phyloP scores from a whole-genome alignment of 257 asterid genomes.

The Striga asiatica region DNA sequence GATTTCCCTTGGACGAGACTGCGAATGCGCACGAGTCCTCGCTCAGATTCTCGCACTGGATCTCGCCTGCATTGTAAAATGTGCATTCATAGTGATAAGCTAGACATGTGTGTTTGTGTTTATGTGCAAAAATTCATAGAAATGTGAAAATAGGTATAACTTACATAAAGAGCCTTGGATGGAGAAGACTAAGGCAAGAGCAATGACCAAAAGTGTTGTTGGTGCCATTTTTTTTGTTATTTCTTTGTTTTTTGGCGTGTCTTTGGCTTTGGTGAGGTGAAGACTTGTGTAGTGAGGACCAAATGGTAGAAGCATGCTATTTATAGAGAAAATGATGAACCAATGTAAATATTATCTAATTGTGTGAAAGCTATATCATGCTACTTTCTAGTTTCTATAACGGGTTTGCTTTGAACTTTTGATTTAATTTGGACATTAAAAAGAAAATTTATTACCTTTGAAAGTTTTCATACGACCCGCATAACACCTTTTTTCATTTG shows the following conservation, averaged over 20 bases:
- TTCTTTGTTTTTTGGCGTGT: background rate
- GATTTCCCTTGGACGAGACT: slow-evolving; percentile 42
- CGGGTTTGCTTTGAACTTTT: background rate
- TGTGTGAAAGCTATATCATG: slow-evolving; percentile 1
- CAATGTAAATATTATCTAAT: background rate
- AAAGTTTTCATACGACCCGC: no score
- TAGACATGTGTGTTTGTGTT: no score
- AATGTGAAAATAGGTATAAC: background rate
- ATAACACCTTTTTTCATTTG: no score
- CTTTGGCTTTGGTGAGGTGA: background rate
- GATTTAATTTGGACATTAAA: no score
- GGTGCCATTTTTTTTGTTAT: slow-evolving; percentile 32
- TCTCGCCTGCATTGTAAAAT: slow-evolving; percentile 28
- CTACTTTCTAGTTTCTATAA: slow-evolving; percentile 13
- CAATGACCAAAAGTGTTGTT: slow-evolving; percentile 19
- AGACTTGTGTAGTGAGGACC: background rate
- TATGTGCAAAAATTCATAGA: no score
- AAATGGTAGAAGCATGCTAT: background rate
- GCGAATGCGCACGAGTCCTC: slow-evolving; percentile 53
- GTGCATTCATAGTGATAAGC: no score
- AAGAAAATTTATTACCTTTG: no score
- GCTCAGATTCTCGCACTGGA: slow-evolving; percentile 38
- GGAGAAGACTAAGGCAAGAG: slow-evolving; percentile 13
- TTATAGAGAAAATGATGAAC: background rate
- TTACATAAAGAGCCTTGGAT: slow-evolving; percentile 24